A percentile compares a stretch with the other conserved stretches of the same genome.
Conservation (phyloP, 805 yeast genomes). For the Wickerhamomyces mucosus region DNA sequence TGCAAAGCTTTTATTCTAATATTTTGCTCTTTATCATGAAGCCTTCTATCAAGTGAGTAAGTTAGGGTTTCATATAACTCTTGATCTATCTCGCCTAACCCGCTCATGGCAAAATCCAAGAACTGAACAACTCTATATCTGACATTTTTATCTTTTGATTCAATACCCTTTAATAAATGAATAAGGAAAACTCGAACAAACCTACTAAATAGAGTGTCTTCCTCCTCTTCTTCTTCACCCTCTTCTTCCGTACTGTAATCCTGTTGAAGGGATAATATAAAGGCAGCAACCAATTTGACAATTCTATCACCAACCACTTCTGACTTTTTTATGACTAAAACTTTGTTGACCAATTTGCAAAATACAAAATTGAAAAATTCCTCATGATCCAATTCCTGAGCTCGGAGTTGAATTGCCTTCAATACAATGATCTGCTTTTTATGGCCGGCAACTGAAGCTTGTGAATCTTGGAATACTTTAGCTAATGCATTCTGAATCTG, state of each 20-base stretch:
- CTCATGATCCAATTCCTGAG: conserved; percentile 41
- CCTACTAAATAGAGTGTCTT: conserved; percentile 30
- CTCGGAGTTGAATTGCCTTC: conserved; percentile 45
- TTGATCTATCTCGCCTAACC: conserved; percentile 67
- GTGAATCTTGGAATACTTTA: conserved; percentile 74
- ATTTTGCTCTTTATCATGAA: conserved; percentile 65
- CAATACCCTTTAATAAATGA: conserved; percentile 69
- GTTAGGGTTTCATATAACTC: conserved; percentile 56
- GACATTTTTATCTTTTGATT: conserved; percentile 67
- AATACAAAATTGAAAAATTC: conserved; percentile 54
- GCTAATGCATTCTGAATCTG: conserved; percentile 42
- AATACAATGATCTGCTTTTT: conserved; percentile 60
- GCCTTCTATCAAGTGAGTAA: conserved; percentile 50
- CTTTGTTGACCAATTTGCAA: conserved; percentile 50
- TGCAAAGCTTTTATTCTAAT: conserved; percentile 82
- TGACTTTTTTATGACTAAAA: conserved; percentile 58
- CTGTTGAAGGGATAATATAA: conserved; percentile 36
- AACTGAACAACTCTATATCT: conserved; percentile 74
- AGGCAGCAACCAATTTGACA: conserved; percentile 56
- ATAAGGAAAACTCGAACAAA: conserved; percentile 54
- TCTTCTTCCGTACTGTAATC: conserved; percentile 18
- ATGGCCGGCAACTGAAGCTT: conserved; percentile 64
- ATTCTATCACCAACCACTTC: conserved; percentile 69
- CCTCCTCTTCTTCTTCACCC: conserved; percentile 25
- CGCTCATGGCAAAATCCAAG: conserved; percentile 59